phyloP scores from a whole-genome alignment of 2,329 filamentous ascomycete species.

The Xylariaceae sp. region DNA sequence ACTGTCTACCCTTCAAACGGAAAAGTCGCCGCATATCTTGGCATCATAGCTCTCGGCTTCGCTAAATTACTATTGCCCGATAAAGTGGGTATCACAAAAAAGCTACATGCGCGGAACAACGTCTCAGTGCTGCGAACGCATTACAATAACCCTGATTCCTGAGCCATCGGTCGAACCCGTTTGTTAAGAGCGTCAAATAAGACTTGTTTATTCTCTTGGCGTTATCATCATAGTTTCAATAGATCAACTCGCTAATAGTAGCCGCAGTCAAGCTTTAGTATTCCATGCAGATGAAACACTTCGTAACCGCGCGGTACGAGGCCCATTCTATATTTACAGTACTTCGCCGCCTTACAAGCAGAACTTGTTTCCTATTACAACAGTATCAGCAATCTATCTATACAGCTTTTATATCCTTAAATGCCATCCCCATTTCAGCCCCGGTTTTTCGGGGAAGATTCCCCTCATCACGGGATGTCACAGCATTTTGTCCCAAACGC shows the following conservation, averaged over 20 bases:
- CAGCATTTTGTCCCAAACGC: not conserved
- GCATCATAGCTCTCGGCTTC: constrained; percentile 13
- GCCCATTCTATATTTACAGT: not conserved
- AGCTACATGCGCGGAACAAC: constrained; percentile 6
- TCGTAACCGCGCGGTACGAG: not conserved
- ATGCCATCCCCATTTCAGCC: no score
- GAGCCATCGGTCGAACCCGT: not conserved
- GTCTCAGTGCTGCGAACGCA: constrained; percentile 11
- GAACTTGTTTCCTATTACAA: no score
- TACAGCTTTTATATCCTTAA: no score
- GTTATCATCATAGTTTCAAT: not conserved
- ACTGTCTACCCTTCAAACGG: not conserved
- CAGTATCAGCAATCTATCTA: no score
- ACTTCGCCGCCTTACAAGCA: no score
- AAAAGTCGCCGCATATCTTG: constrained; percentile 13
- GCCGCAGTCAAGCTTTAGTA: not conserved
- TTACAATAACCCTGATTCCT: not conserved
- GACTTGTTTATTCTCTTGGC: no score
- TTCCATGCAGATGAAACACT: constrained; percentile 16
- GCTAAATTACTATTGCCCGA: constrained; percentile 14
- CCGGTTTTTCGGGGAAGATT: no score
- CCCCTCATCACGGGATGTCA: not conserved
- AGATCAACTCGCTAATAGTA: not conserved
- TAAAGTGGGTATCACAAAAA: not conserved
- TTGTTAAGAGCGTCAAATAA: not conserved